Evolutionary conservation across 768 basidiomycete species (phyloP), one percentile per base, ranked within the genome.

Genomic region (Lactifluus pinguis): DNA sequence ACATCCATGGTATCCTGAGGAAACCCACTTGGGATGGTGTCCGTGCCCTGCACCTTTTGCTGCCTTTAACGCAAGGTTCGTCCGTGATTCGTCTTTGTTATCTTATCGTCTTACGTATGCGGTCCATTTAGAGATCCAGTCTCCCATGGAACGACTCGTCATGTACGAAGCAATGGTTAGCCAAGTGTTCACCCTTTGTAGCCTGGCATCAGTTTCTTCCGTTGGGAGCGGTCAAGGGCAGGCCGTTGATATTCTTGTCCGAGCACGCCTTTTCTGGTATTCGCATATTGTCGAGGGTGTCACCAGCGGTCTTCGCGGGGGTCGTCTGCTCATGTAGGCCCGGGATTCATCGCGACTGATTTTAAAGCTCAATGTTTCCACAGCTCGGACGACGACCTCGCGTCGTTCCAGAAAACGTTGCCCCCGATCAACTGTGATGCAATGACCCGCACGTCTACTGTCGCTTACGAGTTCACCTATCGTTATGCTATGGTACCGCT

Each of bases 181-280:
- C n/a, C 94, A 97, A 68, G 83, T 87, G 25, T 84, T 85, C 68
- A 79, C 84, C 0, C 76, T 95, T 7, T 94, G 89, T 68, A 83
- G 80, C 36, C 72, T 83, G 19, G 74, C 79, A 4, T 72, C 76
- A 2, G 69, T 62, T 39, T 74, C 78, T 0, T 77, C 79, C 14
- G 72, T 82, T 21, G 75, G 78, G 57, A 80, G 76, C 50, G 79
- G 79, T 21, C 74, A 76, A 47, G 78, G 76, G 3, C 76, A 79
- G 38, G 83, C 85, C 53, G 81, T 87, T 54, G 82, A 85, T 39
- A 71, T 77, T 7, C 74, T 74, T 49, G 76, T 88, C 38, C 83
- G 90, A 38, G 85, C 89, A 3, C 79, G 93, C 34, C 78, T 95
- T 36, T 95, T 92, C 70, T 95, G 92, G 89, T 95, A 93, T 67